Conservation (phyloP, 2,329 filamentous ascomycete genomes). For the Stachybotrys echinatus region DNA sequence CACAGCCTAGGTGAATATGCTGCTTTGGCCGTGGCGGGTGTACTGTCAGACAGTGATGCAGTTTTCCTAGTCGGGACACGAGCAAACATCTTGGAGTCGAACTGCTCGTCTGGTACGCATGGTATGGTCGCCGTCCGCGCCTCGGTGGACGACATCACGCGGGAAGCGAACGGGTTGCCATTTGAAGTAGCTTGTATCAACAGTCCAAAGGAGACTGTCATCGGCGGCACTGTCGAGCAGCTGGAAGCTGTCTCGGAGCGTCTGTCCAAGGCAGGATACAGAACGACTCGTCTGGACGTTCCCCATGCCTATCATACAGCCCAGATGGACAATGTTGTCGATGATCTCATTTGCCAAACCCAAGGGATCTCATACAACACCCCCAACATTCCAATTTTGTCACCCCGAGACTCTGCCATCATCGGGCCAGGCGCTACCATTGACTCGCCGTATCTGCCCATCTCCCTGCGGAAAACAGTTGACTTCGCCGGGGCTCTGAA, state of each 20-base stretch:
- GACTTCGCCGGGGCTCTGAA: conserved; percentile 56
- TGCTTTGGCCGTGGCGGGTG: conserved; percentile 54
- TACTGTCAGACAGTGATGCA: conserved; percentile 53
- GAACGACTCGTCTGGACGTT: conserved; percentile 22
- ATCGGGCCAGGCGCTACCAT: conserved; percentile 45
- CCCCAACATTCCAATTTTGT: conserved; percentile 9
- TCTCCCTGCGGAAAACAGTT: conserved; percentile 57
- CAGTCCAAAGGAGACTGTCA: conserved; percentile 52
- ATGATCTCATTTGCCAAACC: conserved; percentile 33
- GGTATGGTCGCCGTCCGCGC: conserved; percentile 23
- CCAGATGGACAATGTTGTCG: conserved; percentile 33
- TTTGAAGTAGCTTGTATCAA: conserved; percentile 53
- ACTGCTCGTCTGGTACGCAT: conserved; percentile 38
- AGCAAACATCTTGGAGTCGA: conserved; percentile 47
- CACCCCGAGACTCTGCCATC: conserved; percentile 42
- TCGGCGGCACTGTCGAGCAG: conserved; percentile 3
- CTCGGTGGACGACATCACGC: conserved; percentile 6
- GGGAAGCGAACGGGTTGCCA: conserved; percentile 16
- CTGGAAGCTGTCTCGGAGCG: conserved; percentile 2
- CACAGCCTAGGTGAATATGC: conserved; percentile 59
- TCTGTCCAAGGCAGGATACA: conserved; percentile 12
- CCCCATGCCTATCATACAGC: conserved; percentile 27
- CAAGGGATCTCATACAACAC: conserved; percentile 1
- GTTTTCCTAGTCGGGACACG: conserved; percentile 56
- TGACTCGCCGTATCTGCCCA: conserved; percentile 49